Base-by-base conservation (phyloP, 176 grass and related monocot genomes). In the Otatea glauca region DNA sequence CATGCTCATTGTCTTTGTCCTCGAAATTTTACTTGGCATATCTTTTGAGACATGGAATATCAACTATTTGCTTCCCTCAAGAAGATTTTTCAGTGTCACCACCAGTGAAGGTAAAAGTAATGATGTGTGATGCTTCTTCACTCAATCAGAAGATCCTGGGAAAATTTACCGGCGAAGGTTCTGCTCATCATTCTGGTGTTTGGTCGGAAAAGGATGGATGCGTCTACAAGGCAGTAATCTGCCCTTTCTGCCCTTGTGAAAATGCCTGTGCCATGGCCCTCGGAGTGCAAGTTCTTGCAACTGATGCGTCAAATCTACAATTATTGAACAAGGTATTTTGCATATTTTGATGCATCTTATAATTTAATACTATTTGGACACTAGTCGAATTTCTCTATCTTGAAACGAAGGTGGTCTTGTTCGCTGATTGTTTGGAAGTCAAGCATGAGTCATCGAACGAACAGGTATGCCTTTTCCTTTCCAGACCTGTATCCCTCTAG, bases 161-260 rank as follows among this genome's bases (percentile, higher is more conserved):
- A 5, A 86, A 82, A 41, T 65, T 72, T 35, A 78, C 63, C 56
- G 72, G 43, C 18, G 85, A 77, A 75, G 69, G 37, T 37, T 62
- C 71, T 78, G 61, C 50, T 68, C 23, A 86, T 61, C 51, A 67
- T 38, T 88, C 78, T 61, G 86, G 62, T 75, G 38, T 95, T 55
- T 98, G 96, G 96, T 98, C 87, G 25, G 87, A 88, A 83, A 87
- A 89, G 76, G 93, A 98, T 92, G 92, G 96, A 45, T 95, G 93
- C 51, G 93, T 98, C 23, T 98, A 90, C 84, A 94, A 70, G 59
- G 59, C 83, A 72, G 56, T 93, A 41, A 81, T 32, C 17, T 98
- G 96, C 38, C 87, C 81, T 54, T 88, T 86, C 76, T 98, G 91
- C 64, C 80, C 65, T 68, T 76, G 69, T 51, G 61, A 83, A 79